phyloP scores from a whole-genome alignment of 768 basidiomycete genomes.

The Mycena polygramma region DNA sequence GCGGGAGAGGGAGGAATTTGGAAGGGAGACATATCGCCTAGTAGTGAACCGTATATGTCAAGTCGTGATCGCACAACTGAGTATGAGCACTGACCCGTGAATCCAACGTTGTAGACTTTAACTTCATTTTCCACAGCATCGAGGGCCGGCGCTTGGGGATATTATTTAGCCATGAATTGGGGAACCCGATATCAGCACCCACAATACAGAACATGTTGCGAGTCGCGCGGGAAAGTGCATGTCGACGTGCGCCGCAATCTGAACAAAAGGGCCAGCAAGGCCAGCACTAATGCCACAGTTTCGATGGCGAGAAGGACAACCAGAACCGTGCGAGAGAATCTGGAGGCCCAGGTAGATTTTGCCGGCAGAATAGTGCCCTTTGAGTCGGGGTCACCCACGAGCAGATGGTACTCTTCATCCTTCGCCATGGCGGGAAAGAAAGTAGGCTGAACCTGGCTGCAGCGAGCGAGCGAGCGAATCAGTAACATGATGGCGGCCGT shows the following conservation, averaged over 20 bases:
- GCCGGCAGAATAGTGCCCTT: too few relatives aligned
- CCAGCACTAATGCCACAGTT: conserved; percentile 16
- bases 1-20: conserved; percentile 21
- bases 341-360: too few relatives aligned
- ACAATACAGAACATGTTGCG: conserved; percentile 8
- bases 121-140: conserved; percentile 30
- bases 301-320: conserved; percentile 10
- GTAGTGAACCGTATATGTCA: not conserved
- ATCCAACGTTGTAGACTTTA: conserved; percentile 26
- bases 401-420: too few relatives aligned
- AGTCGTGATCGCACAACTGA: not conserved
- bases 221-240: not conserved
- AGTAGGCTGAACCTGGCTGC: too few relatives aligned
- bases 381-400: too few relatives aligned
- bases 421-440: too few relatives aligned
- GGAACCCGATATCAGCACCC: too few relatives aligned
- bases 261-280: not conserved
- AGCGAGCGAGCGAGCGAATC: too few relatives aligned
- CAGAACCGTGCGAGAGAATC: conserved; percentile 3
- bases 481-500: too few relatives aligned
- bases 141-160: conserved; percentile 32
- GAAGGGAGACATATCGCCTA: conserved; percentile 31
- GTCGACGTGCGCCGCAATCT: not conserved
- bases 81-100: not conserved
- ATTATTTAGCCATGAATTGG: too few relatives aligned